Conservation (phyloP, 352 stramenopile genomes). For the Globisporangium iwayamae region DNA sequence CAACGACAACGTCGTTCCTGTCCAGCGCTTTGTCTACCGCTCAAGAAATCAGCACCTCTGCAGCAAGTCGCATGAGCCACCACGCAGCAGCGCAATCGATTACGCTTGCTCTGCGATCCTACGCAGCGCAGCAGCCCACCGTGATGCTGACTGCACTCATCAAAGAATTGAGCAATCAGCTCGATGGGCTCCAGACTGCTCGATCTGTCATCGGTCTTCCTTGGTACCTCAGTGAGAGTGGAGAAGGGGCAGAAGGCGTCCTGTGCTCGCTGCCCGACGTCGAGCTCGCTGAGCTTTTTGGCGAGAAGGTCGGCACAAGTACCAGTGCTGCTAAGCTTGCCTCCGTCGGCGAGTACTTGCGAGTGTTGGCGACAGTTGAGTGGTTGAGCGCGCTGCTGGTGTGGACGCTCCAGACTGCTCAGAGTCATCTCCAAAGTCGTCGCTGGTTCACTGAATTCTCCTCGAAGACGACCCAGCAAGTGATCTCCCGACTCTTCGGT, state of each 20-base stretch:
- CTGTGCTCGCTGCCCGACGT: constrained; percentile 60
- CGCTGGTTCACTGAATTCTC: constrained; percentile 79
- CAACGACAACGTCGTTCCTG: constrained; percentile 74
- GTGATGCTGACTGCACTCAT: constrained; percentile 71
- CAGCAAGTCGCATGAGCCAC: constrained; percentile 49
- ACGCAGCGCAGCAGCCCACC: constrained; percentile 85
- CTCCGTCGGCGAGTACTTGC: constrained; percentile 60
- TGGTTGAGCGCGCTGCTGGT: constrained; percentile 74
- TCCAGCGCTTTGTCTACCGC: constrained; percentile 36
- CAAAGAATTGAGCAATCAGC: constrained; percentile 49
- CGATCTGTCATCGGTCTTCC: constrained; percentile 38
- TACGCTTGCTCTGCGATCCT: constrained; percentile 84
- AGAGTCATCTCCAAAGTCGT: constrained; percentile 67
- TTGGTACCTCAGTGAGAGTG: constrained; percentile 41
- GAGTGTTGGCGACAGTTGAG: constrained; percentile 61
- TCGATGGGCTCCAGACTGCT: constrained; percentile 41
- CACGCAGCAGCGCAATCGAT: constrained; percentile 89
- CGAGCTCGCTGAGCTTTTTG: constrained; percentile 31
- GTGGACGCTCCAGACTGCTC: constrained; percentile 75
- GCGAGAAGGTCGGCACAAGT: background rate
- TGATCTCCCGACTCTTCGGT: constrained; percentile 63
- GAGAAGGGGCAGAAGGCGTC: constrained; percentile 52
- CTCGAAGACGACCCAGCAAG: constrained; percentile 43
- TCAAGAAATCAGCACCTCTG: constrained; percentile 11
- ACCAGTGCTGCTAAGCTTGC: constrained; percentile 32